Percentiles rank a stretch among this genome's conserved stretches.
Evolutionary conservation across 768 basidiomycete genomes (phyloP).

Genomic region (Xerocomus spinulosus): DNA sequence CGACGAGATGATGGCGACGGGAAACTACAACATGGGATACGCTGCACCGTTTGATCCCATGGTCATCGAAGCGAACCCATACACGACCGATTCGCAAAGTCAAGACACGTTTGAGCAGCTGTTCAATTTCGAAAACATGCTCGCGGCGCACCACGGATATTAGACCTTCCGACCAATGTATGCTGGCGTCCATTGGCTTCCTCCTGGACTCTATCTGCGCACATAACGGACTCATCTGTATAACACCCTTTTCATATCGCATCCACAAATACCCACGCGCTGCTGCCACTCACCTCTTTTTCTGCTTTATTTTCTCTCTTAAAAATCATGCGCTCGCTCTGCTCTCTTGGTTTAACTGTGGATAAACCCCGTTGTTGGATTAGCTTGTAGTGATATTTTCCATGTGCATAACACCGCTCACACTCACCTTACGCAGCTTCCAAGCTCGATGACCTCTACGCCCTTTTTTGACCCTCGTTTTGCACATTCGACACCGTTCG

Average conservation of each 20-base stretch:
- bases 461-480: background rate
- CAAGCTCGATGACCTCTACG: conserved; percentile 8
- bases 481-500: conserved; percentile 10
- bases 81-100: conserved; percentile 26
- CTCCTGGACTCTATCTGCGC: conserved; percentile 22
- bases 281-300: conserved; percentile 26
- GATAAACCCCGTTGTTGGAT: conserved; percentile 34
- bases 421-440: conserved; percentile 22
- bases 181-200: conserved; percentile 34
- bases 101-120: conserved; percentile 35
- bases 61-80: conserved; percentile 31
- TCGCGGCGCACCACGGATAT: conserved; percentile 29
- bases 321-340: conserved; percentile 17
- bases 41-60: conserved; percentile 22
- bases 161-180: conserved; percentile 31
- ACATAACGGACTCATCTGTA: conserved; percentile 31
- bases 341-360: conserved; percentile 30
- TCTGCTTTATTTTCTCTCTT: background rate
- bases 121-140: conserved; percentile 37
- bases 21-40: conserved; percentile 20
- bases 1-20: conserved; percentile 17
- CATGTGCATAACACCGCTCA: conserved; percentile 26
- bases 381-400: conserved; percentile 32
- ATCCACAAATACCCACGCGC: conserved; percentile 28
- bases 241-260: conserved; percentile 22